Percentiles rank a stretch among this genome's conserved stretches.
These are phyloP conservation scores for Breviolum minutum DNA, from an alignment of 73 alveolate genomes.

Conservation along the genomic window DNA sequence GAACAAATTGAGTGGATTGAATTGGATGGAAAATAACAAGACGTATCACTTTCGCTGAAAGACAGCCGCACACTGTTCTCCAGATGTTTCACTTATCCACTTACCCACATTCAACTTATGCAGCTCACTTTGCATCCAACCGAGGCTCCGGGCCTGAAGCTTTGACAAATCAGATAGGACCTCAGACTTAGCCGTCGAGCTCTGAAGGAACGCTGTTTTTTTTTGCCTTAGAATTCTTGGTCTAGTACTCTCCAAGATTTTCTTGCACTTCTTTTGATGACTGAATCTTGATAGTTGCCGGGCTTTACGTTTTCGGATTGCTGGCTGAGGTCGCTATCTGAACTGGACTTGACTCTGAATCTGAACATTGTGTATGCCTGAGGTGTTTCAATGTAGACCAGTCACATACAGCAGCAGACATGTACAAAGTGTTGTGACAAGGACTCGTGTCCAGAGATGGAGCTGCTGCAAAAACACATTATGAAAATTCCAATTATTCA, in stretches of 20 bases:
- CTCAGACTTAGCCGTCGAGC: not conserved
- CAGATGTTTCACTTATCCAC: too few species aligned
- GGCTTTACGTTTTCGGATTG: not conserved
- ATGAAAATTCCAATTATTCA: too few species aligned
- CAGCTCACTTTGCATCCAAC: not conserved
- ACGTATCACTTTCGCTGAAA: too few species aligned
- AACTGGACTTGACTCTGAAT: constrained; percentile 86
- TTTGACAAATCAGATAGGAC: constrained; percentile 11
- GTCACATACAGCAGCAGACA: not conserved
- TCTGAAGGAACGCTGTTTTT: too few species aligned
- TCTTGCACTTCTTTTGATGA: too few species aligned
- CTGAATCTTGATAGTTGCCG: not conserved
- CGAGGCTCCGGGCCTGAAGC: constrained; percentile 77
- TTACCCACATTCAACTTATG: not conserved
- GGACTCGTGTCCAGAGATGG: not conserved
- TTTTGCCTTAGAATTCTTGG: too few species aligned
- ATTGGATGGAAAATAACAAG: too few species aligned
- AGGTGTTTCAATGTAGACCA: not conserved
- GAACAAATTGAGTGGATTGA: too few species aligned
- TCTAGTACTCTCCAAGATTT: too few species aligned
- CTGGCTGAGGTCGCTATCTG: constrained; percentile 45
- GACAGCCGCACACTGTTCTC: too few species aligned
- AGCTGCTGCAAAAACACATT: not conserved
- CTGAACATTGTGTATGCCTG: constrained; percentile 49
- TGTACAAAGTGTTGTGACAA: not conserved